These are phyloP conservation scores for Oidium heveae DNA, from an alignment of 2,329 filamentous ascomycete species.

Conservation along the genomic window DNA sequence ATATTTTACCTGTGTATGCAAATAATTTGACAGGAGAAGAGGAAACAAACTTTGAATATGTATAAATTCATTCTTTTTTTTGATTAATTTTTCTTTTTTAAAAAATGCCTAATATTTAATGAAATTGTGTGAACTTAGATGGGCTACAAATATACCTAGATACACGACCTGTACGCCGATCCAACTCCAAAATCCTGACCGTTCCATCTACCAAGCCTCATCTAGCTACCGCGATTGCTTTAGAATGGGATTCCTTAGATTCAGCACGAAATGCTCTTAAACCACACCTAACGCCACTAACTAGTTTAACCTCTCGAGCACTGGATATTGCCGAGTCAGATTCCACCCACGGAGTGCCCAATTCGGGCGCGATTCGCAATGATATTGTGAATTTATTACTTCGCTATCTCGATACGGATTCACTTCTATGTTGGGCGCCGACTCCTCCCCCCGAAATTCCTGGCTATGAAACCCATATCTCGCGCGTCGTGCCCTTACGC, in stretches of 20 bases:
- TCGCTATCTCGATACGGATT: constrained; percentile 79
- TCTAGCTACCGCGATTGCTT: constrained; percentile 61
- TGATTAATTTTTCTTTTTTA: too few relatives aligned
- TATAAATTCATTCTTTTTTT: too few relatives aligned
- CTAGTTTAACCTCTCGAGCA: constrained; percentile 60
- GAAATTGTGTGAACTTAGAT: constrained; percentile 4
- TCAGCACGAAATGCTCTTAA: constrained; percentile 64
- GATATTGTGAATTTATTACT: constrained; percentile 44
- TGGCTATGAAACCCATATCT: constrained; percentile 19
- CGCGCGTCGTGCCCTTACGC: constrained; percentile 32
- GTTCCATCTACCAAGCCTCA: constrained; percentile 53
- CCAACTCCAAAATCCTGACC: constrained; percentile 44
- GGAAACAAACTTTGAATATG: too few relatives aligned
- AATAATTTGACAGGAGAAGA: too few relatives aligned
- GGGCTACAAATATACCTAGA: constrained; percentile 44
- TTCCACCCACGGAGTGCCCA: neutral
- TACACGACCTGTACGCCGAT: constrained; percentile 51
- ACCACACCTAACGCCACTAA: constrained; percentile 74
- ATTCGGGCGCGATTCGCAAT: constrained; percentile 26
- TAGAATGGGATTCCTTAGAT: constrained; percentile 78
- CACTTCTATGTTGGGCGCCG: constrained; percentile 71
- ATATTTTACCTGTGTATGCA: too few relatives aligned
- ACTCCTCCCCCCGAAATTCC: constrained; percentile 23
- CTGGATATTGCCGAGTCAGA: constrained; percentile 58
- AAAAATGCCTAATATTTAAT: too few relatives aligned